A percentile compares a stretch with the other conserved stretches of the same genome.
phyloP scores from a whole-genome alignment of 371 early-diverging fungal species.

The Phascolomyces articulosus region DNA sequence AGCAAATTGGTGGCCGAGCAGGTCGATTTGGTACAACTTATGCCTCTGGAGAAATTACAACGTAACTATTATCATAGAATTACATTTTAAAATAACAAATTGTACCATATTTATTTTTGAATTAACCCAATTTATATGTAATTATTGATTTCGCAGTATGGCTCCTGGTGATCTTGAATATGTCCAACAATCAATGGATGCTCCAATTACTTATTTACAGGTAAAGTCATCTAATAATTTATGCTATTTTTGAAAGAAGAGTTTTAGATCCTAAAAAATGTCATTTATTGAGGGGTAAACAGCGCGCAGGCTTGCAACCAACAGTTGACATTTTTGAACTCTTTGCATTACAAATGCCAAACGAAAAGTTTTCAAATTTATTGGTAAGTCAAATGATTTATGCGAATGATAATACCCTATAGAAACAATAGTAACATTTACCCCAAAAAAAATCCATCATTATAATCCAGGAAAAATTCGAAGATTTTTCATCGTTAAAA shows the following conservation, averaged over 20 bases:
- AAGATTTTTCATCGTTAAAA: slow-evolving; percentile 67
- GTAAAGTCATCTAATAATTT: slow-evolving; percentile 15
- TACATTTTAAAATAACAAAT: no score
- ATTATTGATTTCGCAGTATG: slow-evolving; percentile 17
- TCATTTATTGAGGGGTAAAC: no score
- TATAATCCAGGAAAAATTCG: slow-evolving; percentile 59
- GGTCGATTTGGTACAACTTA: slow-evolving; percentile 83
- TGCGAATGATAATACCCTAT: background rate
- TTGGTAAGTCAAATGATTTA: slow-evolving; percentile 44
- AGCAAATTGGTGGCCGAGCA: slow-evolving; percentile 96
- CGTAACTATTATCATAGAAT: no score
- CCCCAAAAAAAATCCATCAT: no score
- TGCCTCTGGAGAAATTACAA: slow-evolving; percentile 68
- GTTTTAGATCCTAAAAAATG: no score
- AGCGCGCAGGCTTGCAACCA: slow-evolving; percentile 82
- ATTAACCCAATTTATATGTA: no score
- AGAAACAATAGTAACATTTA: no score
- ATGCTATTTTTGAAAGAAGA: background rate
- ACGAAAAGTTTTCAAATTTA: slow-evolving; percentile 62
- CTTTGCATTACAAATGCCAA: slow-evolving; percentile 77
- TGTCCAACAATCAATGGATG: slow-evolving; percentile 32
- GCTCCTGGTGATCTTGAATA: slow-evolving; percentile 28
- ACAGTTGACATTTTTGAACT: slow-evolving; percentile 79
- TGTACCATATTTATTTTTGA: no score
- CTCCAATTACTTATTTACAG: slow-evolving; percentile 33